Evolutionary conservation across 2,329 filamentous ascomycete genomes (phyloP).

Genomic region (Thelonectria discophora): DNA sequence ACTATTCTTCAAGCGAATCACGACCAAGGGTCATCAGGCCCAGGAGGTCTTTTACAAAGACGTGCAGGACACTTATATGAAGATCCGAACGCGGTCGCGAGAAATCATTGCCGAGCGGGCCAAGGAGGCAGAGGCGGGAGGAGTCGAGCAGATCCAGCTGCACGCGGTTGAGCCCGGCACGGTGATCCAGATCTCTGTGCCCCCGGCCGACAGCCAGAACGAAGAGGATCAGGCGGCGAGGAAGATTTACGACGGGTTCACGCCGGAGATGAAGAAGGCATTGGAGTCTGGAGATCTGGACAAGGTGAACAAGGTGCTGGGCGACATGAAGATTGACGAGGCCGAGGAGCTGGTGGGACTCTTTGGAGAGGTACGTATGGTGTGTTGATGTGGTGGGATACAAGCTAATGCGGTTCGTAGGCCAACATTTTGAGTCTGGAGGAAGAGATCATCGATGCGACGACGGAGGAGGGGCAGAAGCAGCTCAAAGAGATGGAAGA

Average conservation of each 20-base stretch:
- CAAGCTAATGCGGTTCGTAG: slow-evolving; percentile 47
- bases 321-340: slow-evolving; percentile 87
- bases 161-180: slow-evolving; percentile 95
- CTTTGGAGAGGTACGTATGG: slow-evolving; percentile 70
- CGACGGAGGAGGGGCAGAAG: slow-evolving; percentile 83
- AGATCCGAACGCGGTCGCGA: slow-evolving; percentile 78
- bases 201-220: slow-evolving; percentile 73
- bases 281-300: slow-evolving; percentile 90
- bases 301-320: slow-evolving; percentile 65
- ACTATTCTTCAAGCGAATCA: slow-evolving; percentile 96
- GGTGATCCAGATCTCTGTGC: slow-evolving; percentile 87
- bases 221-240: slow-evolving; percentile 70
- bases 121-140: slow-evolving; percentile 64
- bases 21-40: slow-evolving; percentile 87
- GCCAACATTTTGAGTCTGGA: slow-evolving; percentile 91
- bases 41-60: slow-evolving; percentile 92
- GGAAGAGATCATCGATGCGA: slow-evolving; percentile 94
- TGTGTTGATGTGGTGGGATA: background rate
- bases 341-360: slow-evolving; percentile 86
- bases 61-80: slow-evolving; percentile 85
- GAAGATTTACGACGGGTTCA: slow-evolving; percentile 84
- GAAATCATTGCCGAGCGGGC: slow-evolving; percentile 71
- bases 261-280: slow-evolving; percentile 81
- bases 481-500: slow-evolving; percentile 79
- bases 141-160: slow-evolving; percentile 95